A percentile compares a stretch with the other conserved stretches of the same genome.
These are phyloP conservation scores for Malus hybrid DNA, from an alignment of 331 rosid species.

Conservation along the genomic window DNA sequence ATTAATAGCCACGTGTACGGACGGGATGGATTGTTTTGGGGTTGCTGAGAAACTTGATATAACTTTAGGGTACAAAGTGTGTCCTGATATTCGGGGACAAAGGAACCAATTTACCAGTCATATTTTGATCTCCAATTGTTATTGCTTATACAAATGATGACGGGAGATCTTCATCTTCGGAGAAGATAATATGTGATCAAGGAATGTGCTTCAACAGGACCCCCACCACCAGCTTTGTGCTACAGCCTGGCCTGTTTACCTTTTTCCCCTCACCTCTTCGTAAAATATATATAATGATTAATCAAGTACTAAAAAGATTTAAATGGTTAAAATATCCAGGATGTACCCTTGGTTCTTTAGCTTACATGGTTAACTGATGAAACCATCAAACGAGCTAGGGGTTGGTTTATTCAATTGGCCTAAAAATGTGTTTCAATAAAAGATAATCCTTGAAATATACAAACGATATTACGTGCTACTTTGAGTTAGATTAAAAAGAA, in stretches of 20 bases:
- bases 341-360: background rate
- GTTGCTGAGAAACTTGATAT: constrained; percentile 29
- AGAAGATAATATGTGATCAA: background rate
- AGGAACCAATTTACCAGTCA: constrained; percentile 23
- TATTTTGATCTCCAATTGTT: constrained; percentile 12
- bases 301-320: background rate
- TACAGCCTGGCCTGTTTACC: background rate
- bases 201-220: constrained; percentile 29
- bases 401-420: background rate
- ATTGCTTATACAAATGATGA: background rate
- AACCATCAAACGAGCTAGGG: background rate
- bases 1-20: constrained; percentile 24
- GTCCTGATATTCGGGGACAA: constrained; percentile 40
- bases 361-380: background rate
- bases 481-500: too few relatives aligned
- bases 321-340: background rate
- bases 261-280: background rate
- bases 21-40: constrained; percentile 22
- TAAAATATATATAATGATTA: background rate
- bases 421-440: background rate
- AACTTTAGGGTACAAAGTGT: constrained; percentile 54
- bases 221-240: constrained; percentile 8
- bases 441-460: background rate
- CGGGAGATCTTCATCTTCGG: constrained; percentile 2
- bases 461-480: too few relatives aligned